Base-by-base conservation (phyloP, 192 early-diverging fungal species). In the Endogone sp. region DNA sequence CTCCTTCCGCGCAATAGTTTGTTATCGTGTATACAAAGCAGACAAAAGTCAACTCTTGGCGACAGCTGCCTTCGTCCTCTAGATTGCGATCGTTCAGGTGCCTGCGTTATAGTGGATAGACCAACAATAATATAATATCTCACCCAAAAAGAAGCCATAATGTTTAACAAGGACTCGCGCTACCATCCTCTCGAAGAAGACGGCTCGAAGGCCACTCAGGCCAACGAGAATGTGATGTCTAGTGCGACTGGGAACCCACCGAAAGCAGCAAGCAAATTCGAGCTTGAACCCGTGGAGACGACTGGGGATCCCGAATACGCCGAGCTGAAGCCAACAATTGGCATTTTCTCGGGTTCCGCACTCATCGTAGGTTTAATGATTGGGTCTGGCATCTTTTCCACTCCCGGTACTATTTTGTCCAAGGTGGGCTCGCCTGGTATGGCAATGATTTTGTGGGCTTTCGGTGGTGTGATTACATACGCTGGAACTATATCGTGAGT, bases 361-460 rank as follows among this genome's bases (percentile, higher is more conserved):
- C 56, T 67, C 11, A 67, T 67, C 57, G 69, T 71, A 27, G 69
- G 69, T 3, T 64, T 65, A 24, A 82, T 82, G n/a, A 72, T 82
- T 65, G 81, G 81, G 13, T 75, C 79, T 20, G 81, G 81, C 28
- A 68, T 82, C 13, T 82, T 82, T 56, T 73, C 76, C 4, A 82
- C 79, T 44, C 66, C 81, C 13, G 59, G 72, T 3, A 59, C 70
- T 29, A 75, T 82, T 20, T 71, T 82, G 56, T 31, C 65, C 32
- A 66, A 74, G 6, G 44, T 63, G 57, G 81, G 81, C 21, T 80
- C 76, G 3, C 63, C 69, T 21, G 81, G 81, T 9, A 79, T 82
- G 72, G 66, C 74, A 55, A 67, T 82, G 22, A 60, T 82, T 22
- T 63, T 82, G 22, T 82, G 81, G 81, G 27, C 67, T 21, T 27